Evolutionary conservation across 1,139 yeast genomes (phyloP), one percentile per base, ranked within the genome.

Genomic region (Debaryomyces robertsiae): DNA sequence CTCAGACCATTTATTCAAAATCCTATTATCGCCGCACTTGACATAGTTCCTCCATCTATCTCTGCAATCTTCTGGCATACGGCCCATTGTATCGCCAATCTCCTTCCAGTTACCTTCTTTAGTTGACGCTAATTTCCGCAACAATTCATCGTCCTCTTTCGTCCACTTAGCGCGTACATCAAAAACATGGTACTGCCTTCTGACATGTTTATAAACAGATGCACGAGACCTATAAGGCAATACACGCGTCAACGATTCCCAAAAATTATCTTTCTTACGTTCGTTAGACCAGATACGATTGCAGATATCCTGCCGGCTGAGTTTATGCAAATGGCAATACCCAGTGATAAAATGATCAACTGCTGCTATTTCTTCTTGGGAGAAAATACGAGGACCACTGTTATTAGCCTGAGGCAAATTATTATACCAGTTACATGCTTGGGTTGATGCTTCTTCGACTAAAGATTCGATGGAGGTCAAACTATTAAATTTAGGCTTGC

Each of bases 11-110:
- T 84, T 86, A 60, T 87, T 84, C 38, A 77, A 76, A 11, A 81
- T 78, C 48, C 97, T 72, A 43, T 78, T 79, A 11, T 70, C 71
- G 22, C 97, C 97, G 66, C 97, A 90, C 60, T 90, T 90, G 46
- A 90, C 85, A 57, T 91, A 91, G 61, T 91, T 91, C 61, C 98
- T 76, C 96, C 96, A 91, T 49, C 98, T 74, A 59, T 91, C 98
- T 49, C 98, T 76, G 60, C 97, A 90, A 65, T 91, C 98, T 56
- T 91, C 98, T 0, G 98, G 97, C 98, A 91, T 91, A 54, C 98
- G 76, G 9, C 88, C 88, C 80, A 90, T 70, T 6, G 73, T 65
- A 41, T 75, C 75, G 2, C 96, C 96, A 46, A 90, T 85, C 32
- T 74, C 73, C 51, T 87, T 86, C 97, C 97, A 90, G 55, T 84